Base-by-base conservation (phyloP, 2,329 filamentous ascomycete species). In the Escovopsis sp. region DNA sequence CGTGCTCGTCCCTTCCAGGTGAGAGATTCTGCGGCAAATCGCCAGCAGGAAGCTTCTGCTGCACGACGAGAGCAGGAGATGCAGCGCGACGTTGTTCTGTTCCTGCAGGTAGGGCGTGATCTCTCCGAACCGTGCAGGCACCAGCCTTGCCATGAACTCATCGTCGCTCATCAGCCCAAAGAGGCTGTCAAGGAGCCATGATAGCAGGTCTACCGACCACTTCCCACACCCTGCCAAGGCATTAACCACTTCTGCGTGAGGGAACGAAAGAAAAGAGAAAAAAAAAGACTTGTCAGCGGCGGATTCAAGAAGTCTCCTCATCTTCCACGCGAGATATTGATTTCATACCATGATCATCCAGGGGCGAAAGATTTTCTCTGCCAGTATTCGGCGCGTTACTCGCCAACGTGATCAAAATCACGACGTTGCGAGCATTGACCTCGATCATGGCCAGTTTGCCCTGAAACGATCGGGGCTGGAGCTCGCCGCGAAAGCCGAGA, bases 401-500 rank as follows among this genome's bases (percentile, higher is more conserved):
- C 2, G 79, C 66, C 60, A 84, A 66, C 42, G 77, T 73, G 53
- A 81, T 60, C 57, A 83, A 61, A 60, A 82, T 67, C 57, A 79
- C 64, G 60, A 79, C 74, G 49, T 84, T 83, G 35, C 85, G 76
- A 40, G 89, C 67, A 51, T 86, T 84, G 12, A 94, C 65, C 39
- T 80, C 72, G 11, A 84, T 63, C 72, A 80, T 84, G 7, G 85
- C 75, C 47, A 89, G 73, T 56, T 86, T 87, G 47, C 82, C 79
- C 40, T 73, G 68, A 35, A 88, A 75, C 4, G 68, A 72, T 15
- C 84, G 76, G 7, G 71, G 63, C 31, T 69, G 65, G 43, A 69
- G 68, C 49, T 79, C 75, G 12, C 79, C 79, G 35, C 69, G 71
- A 55, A 83, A 88, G 4, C 83, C 84, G 9, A 95, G 65, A 40